Percentiles rank a stretch among this genome's conserved stretches.
Conservation (phyloP, 2,329 filamentous ascomycete genomes). For the Diaporthe destruens region DNA sequence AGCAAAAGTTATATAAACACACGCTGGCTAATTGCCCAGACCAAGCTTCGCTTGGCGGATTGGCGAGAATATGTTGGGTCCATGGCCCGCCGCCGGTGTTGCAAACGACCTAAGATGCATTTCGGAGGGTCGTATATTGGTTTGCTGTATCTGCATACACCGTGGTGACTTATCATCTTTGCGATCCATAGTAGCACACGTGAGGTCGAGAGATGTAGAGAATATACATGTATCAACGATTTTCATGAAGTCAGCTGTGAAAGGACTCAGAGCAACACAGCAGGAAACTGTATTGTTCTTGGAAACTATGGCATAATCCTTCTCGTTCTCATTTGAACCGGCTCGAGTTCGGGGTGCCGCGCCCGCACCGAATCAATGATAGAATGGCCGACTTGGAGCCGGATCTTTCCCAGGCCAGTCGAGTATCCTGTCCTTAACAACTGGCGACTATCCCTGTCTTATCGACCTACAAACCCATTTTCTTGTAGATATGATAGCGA, state of each 20-base stretch:
- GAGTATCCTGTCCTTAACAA: neutral
- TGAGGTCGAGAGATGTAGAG: neutral
- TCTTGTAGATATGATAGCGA: neutral
- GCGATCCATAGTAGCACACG: neutral
- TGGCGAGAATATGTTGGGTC: conserved; percentile 18
- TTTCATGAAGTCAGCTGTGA: neutral
- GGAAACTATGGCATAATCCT: neutral
- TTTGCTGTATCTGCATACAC: neutral
- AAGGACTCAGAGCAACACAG: neutral
- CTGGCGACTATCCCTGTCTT: neutral
- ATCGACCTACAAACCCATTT: neutral
- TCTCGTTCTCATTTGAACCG: neutral
- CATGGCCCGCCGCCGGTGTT: neutral
- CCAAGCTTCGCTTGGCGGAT: conserved; percentile 2
- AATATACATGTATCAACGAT: neutral
- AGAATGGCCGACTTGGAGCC: neutral
- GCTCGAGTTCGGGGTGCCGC: too few species aligned
- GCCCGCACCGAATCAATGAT: neutral
- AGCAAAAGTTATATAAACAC: neutral
- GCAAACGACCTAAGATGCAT: neutral
- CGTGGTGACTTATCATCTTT: too few species aligned
- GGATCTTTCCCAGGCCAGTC: neutral
- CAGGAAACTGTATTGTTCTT: too few species aligned
- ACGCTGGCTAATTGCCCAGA: neutral
- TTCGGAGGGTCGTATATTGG: too few species aligned